A percentile compares a stretch with the other conserved stretches of the same genome.
Conservation (phyloP, 176 grass and related monocot genomes). For the Miscanthus lutarioriparius region DNA sequence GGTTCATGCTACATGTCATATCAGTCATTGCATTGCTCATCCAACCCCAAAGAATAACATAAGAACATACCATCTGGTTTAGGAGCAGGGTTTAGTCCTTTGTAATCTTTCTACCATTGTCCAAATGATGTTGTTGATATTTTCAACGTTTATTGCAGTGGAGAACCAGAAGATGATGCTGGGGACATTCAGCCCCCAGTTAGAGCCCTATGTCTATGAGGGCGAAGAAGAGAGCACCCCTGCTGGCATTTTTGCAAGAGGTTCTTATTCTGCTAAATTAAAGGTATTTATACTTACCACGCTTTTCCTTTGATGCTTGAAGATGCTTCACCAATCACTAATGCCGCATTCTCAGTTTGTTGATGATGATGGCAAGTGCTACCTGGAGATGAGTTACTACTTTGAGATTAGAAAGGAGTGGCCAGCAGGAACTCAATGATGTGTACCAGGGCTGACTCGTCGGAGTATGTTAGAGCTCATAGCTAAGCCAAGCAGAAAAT, state of each 20-base stretch:
- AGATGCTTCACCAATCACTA: background rate
- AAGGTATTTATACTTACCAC: constrained; percentile 49
- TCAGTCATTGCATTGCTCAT: background rate
- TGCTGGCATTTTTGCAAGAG: constrained; percentile 79
- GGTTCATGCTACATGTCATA: background rate
- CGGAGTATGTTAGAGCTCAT: constrained; percentile 41
- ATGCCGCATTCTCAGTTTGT: constrained; percentile 49
- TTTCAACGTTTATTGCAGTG: constrained; percentile 41
- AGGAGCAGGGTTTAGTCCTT: background rate
- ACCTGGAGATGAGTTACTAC: constrained; percentile 88
- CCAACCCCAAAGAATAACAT: background rate
- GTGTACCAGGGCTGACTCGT: constrained; percentile 27
- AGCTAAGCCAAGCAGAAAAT: constrained; percentile 45
- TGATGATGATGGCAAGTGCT: constrained; percentile 87
- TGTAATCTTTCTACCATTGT: background rate
- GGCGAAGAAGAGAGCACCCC: constrained; percentile 88
- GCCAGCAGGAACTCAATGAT: constrained; percentile 52
- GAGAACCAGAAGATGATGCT: constrained; percentile 89
- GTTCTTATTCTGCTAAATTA: constrained; percentile 76
- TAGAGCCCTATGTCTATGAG: constrained; percentile 67
- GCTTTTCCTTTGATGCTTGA: background rate
- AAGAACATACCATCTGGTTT: background rate
- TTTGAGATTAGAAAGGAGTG: constrained; percentile 95
- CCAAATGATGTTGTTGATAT: background rate
- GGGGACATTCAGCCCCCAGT: constrained; percentile 90